A percentile compares a stretch with the other conserved stretches of the same genome.
Conservation (phyloP, 2,329 filamentous ascomycete genomes). For the Botrytis sinoallii region DNA sequence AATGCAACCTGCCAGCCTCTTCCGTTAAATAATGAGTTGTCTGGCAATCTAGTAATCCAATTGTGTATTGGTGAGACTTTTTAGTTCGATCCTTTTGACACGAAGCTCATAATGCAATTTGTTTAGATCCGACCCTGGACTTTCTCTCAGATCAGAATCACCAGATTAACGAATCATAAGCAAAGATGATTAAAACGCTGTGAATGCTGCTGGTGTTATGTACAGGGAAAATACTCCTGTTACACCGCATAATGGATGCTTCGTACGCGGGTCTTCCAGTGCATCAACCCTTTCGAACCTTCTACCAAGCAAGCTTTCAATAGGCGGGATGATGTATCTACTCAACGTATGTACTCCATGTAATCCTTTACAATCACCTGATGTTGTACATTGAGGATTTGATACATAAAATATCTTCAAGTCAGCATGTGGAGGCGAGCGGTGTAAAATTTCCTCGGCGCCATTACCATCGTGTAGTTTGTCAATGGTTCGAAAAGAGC, state of each 20-base stretch:
- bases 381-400: neutral
- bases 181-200: neutral
- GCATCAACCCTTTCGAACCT: constrained; percentile 5
- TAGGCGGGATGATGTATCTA: neutral
- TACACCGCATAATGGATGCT: constrained; percentile 5
- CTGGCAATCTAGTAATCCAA: neutral
- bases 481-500: neutral
- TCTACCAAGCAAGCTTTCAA: neutral
- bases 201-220: constrained; percentile 7
- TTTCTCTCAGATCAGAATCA: constrained; percentile 10
- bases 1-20: constrained; percentile 13
- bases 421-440: constrained; percentile 15
- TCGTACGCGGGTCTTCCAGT: constrained; percentile 9
- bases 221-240: constrained; percentile 13
- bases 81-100: constrained; percentile 9
- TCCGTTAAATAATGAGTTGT: constrained; percentile 12
- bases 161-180: constrained; percentile 12
- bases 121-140: constrained; percentile 10
- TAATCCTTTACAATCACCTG: constrained; percentile 11
- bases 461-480: neutral
- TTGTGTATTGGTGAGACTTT: constrained; percentile 18
- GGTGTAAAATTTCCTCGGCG: constrained; percentile 12
- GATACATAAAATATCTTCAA: neutral
- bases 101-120: constrained; percentile 12
- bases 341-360: neutral